phyloP scores from a whole-genome alignment of 345 rosid genomes.

The Melaleuca alternifolia region DNA sequence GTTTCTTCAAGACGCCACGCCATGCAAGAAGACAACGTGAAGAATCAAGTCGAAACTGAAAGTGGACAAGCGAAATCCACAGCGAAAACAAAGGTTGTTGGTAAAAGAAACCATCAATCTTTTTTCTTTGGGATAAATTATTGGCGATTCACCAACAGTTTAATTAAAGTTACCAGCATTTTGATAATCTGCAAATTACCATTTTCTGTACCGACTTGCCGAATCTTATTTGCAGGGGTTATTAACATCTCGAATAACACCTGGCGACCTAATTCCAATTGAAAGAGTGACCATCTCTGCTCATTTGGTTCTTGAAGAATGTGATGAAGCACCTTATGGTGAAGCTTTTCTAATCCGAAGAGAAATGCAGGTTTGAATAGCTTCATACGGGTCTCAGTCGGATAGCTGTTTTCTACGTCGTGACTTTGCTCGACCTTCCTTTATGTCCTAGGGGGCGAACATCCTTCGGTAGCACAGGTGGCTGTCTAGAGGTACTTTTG shows the following conservation, averaged over 20 bases:
- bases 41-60: neutral
- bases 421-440: too few relatives aligned
- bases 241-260: neutral
- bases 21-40: neutral
- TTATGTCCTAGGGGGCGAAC: neutral
- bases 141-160: neutral
- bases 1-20: neutral
- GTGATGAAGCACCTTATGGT: too few relatives aligned
- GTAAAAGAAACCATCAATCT: neutral
- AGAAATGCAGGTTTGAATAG: neutral
- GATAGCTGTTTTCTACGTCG: too few relatives aligned
- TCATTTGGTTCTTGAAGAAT: neutral
- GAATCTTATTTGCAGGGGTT: neutral
- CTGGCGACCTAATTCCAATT: neutral
- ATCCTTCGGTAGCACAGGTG: neutral
- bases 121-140: neutral
- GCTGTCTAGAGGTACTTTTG: too few relatives aligned
- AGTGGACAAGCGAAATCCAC: neutral
- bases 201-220: neutral
- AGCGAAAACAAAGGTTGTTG: neutral
- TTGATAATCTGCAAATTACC: neutral
- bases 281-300: neutral
- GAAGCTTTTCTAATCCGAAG: neutral
- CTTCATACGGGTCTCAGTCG: too few relatives aligned
- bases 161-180: neutral